Base-by-base conservation (phyloP, 768 basidiomycete genomes). In the Mycena maculata region DNA sequence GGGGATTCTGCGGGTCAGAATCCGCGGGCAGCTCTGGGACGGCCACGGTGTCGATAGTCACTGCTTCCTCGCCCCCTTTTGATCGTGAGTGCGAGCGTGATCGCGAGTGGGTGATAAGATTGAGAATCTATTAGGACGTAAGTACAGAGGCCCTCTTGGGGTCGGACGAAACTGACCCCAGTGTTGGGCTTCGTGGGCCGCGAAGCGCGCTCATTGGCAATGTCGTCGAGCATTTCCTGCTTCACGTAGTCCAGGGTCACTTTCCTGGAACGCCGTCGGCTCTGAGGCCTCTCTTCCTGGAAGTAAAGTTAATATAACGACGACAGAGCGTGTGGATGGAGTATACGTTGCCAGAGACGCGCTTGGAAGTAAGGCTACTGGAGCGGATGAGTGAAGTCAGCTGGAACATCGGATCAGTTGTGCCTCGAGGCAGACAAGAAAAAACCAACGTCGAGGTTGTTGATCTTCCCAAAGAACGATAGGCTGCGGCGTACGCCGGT, bases 331-430 rank as follows among this genome's bases (percentile, higher is more conserved):
- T 22, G 23, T 27, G 44, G 3, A 12, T 23, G 52, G 23, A 31
- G 42, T 41, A 13, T 53, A 62, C 60, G 60, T 59, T 18, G 4
- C 22, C 30, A 20, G 64, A 39, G 23, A 63, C 57, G 50, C 65
- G 61, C 41, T 62, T 41, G 31, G 53, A 38, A 20, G 69, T 60
- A 36, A 70, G 60, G 33, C 58, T 63, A 47, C 62, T 63, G 1
- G 69, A 63, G 38, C 69, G 69, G 62, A 71, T 67, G 52, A 71
- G 58, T 22, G 61, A 22, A 12, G 57, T 16, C 25, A 71, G 54
- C 69, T 71, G 54, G 61, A 60, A 58, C 30, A 63, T 23, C 59
- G 57, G 65, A 67, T 67, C 60, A 67, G 60, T 18, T 22, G 18
- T 44, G 69, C 65, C 60, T 66, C 68, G 68, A 69, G 68, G 68